Conservation (phyloP, 2,329 filamentous ascomycete genomes). For the Cordyceps militaris region DNA sequence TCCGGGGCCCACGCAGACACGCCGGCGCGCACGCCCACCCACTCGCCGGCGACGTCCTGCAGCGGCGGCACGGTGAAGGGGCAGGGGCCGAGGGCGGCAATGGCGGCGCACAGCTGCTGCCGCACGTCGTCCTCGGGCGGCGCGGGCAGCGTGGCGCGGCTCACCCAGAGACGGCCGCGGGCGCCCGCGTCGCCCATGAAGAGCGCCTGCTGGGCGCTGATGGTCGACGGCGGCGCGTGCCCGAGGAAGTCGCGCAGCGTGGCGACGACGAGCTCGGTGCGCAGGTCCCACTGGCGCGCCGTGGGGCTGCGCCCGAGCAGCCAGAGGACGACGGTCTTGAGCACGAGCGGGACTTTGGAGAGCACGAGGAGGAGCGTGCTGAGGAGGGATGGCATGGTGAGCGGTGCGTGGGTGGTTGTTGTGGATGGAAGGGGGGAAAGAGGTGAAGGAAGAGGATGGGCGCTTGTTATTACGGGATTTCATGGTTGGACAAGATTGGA, state of each 20-base stretch:
- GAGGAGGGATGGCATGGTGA: slow-evolving; percentile 1
- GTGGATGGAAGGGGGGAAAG: neutral
- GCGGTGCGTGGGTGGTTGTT: neutral
- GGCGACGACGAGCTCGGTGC: slow-evolving; percentile 10
- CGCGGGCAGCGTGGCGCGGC: slow-evolving; percentile 47
- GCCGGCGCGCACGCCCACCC: slow-evolving; percentile 3
- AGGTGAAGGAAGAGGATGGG: neutral
- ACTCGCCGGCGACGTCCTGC: slow-evolving; percentile 7
- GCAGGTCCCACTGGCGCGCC: slow-evolving; percentile 10
- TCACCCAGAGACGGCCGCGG: slow-evolving; percentile 65
- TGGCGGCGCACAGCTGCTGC: neutral
- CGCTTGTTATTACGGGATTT: too few relatives aligned
- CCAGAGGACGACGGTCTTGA: slow-evolving; percentile 6
- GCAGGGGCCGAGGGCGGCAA: neutral
- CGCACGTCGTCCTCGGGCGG: slow-evolving; percentile 33
- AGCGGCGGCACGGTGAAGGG: neutral
- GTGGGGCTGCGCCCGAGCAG: slow-evolving; percentile 5
- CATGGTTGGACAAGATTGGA: too few relatives aligned
- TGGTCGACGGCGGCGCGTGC: slow-evolving; percentile 6
- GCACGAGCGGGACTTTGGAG: slow-evolving; percentile 1
- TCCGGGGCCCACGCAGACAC: neutral
- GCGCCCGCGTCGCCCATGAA: slow-evolving; percentile 32
- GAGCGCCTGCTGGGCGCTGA: slow-evolving; percentile 17
- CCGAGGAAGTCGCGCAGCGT: slow-evolving; percentile 9
- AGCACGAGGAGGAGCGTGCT: neutral